Conservation (phyloP, 2,329 filamentous ascomycete genomes). For the Neofusicoccum parvum region DNA sequence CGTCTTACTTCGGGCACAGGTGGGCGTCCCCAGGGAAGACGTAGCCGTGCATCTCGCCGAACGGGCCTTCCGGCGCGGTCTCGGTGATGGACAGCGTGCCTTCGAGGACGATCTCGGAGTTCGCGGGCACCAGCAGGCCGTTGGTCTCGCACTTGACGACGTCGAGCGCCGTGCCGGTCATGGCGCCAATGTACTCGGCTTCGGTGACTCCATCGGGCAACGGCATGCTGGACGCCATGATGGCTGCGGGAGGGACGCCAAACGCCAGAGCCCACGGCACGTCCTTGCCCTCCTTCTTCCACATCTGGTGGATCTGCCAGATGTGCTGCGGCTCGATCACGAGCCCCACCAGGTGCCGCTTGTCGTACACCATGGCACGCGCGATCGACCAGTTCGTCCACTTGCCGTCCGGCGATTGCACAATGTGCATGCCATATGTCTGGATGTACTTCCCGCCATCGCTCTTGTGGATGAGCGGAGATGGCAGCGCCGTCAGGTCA, state of each 20-base stretch:
- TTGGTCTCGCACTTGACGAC: slow-evolving; percentile 58
- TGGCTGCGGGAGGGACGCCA: slow-evolving; percentile 54
- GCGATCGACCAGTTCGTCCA: slow-evolving; percentile 55
- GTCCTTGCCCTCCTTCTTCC: slow-evolving; percentile 49
- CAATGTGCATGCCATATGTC: slow-evolving; percentile 53
- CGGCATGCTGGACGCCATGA: slow-evolving; percentile 44
- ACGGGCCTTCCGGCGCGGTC: slow-evolving; percentile 50
- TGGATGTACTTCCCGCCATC: slow-evolving; percentile 57
- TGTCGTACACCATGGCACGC: slow-evolving; percentile 51
- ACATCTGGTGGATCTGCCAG: slow-evolving; percentile 50
- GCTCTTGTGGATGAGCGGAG: slow-evolving; percentile 45
- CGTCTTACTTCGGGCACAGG: slow-evolving; percentile 41
- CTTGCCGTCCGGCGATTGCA: slow-evolving; percentile 47
- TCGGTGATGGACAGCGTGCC: slow-evolving; percentile 51
- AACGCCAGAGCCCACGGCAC: slow-evolving; percentile 52
- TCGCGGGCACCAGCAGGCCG: slow-evolving; percentile 52
- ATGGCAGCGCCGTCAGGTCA: slow-evolving; percentile 42
- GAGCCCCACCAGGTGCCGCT: slow-evolving; percentile 44
- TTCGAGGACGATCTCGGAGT: slow-evolving; percentile 55
- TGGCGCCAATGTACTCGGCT: slow-evolving; percentile 52
- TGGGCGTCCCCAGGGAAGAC: slow-evolving; percentile 47
- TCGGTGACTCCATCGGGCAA: slow-evolving; percentile 52
- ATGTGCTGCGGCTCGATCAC: slow-evolving; percentile 53
- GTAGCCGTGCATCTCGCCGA: slow-evolving; percentile 50
- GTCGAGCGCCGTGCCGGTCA: slow-evolving; percentile 49